Conservation (phyloP, 2,329 filamentous ascomycete genomes). For the Ascochyta pisi region DNA sequence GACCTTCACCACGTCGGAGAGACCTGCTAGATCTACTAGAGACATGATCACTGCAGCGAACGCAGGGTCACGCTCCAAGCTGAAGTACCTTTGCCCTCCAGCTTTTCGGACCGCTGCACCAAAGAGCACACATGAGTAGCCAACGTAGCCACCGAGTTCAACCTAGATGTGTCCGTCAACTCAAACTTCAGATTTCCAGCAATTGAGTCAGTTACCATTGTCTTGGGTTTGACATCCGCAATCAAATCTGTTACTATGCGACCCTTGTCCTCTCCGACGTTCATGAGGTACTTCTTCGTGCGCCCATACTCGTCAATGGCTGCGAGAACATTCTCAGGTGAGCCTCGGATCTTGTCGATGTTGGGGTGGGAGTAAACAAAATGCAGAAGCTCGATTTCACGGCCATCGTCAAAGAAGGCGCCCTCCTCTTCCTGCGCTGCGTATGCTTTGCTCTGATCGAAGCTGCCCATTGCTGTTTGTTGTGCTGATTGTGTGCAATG, state of each 20-base stretch:
- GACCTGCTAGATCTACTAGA: constrained; percentile 75
- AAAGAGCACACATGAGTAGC: constrained; percentile 82
- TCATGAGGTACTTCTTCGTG: constrained; percentile 77
- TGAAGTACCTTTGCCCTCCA: constrained; percentile 72
- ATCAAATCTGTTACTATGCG: constrained; percentile 74
- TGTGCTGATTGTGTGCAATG: constrained; percentile 19
- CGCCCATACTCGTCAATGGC: constrained; percentile 74
- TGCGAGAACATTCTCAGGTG: constrained; percentile 68
- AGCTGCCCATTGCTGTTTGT: constrained; percentile 37
- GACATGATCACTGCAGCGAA: constrained; percentile 74
- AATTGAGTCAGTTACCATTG: constrained; percentile 59
- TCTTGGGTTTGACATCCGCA: constrained; percentile 67
- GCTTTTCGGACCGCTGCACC: constrained; percentile 68
- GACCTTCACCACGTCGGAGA: constrained; percentile 73
- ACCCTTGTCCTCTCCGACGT: constrained; percentile 78
- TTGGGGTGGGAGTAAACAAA: constrained; percentile 70
- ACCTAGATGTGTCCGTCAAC: constrained; percentile 52
- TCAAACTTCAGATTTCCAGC: neutral
- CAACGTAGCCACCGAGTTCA: constrained; percentile 81
- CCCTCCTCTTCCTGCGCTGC: constrained; percentile 54
- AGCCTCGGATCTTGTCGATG: constrained; percentile 68
- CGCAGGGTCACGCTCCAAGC: constrained; percentile 75
- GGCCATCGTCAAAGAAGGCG: constrained; percentile 68
- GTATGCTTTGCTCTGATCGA: constrained; percentile 56
- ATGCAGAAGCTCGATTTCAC: constrained; percentile 75